Evolutionary conservation across 2,329 filamentous ascomycete species (phyloP).

Genomic region (Aspergillus sp.): DNA sequence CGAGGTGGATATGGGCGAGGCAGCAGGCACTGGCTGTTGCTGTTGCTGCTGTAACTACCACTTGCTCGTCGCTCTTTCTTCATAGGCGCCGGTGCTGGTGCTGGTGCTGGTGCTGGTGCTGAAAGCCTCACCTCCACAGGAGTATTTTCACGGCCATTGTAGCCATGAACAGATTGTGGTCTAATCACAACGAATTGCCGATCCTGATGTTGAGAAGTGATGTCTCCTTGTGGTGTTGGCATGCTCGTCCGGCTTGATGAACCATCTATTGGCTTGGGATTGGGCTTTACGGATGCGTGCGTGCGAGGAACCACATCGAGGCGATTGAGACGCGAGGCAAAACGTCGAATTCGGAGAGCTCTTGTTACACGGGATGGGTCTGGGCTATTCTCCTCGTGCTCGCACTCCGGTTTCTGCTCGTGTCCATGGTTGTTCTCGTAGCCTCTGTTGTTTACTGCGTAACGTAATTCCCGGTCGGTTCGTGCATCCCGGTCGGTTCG

Average conservation of each 20-base stretch:
- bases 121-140: background rate
- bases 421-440: background rate
- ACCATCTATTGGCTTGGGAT: background rate
- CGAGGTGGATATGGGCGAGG: background rate
- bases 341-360: background rate
- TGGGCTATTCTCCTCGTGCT: background rate
- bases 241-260: conserved; percentile 1
- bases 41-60: background rate
- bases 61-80: background rate
- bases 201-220: background rate
- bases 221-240: background rate
- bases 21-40: background rate
- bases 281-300: background rate
- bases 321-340: background rate
- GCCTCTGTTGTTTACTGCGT: background rate
- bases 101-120: background rate
- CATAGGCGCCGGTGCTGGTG: background rate
- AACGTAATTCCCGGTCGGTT: background rate
- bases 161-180: background rate
- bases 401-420: background rate
- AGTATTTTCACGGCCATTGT: background rate
- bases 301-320: background rate
- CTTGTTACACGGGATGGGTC: background rate
- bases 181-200: background rate
- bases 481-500: too few species aligned